These are phyloP conservation scores for Phytophthora megakarya DNA, from an alignment of 352 stramenopile genomes.

Conservation along the genomic window DNA sequence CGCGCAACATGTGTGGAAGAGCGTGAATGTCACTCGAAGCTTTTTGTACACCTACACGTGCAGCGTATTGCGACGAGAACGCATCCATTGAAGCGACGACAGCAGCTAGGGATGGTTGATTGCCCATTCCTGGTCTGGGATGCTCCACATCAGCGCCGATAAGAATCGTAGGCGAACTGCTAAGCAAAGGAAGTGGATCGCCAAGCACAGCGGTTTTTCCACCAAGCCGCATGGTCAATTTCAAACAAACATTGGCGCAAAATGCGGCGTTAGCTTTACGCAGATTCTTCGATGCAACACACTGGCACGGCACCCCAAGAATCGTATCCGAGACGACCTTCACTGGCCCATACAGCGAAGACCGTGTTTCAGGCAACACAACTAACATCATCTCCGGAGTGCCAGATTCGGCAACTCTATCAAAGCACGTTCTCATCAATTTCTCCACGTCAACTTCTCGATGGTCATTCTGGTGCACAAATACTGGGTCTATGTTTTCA, in stretches of 20 bases:
- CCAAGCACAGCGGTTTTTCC: conserved; percentile 55
- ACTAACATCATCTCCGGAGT: conserved; percentile 46
- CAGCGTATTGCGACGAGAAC: conserved; percentile 50
- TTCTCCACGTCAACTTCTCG: conserved; percentile 41
- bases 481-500: conserved; percentile 26
- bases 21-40: conserved; percentile 45
- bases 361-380: conserved; percentile 36
- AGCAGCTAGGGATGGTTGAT: conserved; percentile 57
- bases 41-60: conserved; percentile 50
- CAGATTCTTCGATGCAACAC: conserved; percentile 50
- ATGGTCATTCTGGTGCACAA: conserved; percentile 37
- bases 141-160: conserved; percentile 76
- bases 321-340: conserved; percentile 63
- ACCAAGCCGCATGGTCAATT: conserved; percentile 68
- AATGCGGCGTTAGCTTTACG: conserved; percentile 39
- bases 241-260: conserved; percentile 57
- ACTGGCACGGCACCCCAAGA: conserved; percentile 65
- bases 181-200: conserved; percentile 45
- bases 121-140: conserved; percentile 45
- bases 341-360: conserved; percentile 45
- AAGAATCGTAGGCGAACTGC: conserved; percentile 55
- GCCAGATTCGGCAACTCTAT: conserved; percentile 16
- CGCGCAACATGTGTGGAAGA: conserved; percentile 51
- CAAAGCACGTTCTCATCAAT: conserved; percentile 47
- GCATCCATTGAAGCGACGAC: conserved; percentile 75